These are phyloP conservation scores for Eragrostis nindensis DNA, from an alignment of 176 grass and related monocot species.

Conservation along the genomic window DNA sequence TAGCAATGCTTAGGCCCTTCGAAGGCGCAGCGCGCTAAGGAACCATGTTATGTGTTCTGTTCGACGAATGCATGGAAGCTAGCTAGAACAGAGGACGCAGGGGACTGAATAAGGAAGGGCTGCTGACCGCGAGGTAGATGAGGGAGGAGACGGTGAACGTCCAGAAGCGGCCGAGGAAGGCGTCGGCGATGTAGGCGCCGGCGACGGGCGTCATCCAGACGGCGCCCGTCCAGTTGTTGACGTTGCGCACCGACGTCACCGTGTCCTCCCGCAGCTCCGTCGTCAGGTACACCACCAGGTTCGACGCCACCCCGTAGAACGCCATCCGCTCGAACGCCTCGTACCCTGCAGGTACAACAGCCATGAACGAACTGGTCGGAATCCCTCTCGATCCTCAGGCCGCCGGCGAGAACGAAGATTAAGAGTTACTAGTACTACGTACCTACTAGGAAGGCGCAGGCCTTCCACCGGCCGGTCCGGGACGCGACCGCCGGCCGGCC, in stretches of 20 bases:
- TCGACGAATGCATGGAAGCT: neutral
- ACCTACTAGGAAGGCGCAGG: constrained; percentile 83
- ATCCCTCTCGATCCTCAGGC: no score
- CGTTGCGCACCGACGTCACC: constrained; percentile 71
- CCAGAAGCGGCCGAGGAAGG: constrained; percentile 82
- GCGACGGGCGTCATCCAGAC: constrained; percentile 79
- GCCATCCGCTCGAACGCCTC: constrained; percentile 90
- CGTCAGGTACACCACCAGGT: constrained; percentile 84
- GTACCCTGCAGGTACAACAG: no score
- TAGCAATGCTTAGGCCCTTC: no score
- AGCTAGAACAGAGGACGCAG: neutral
- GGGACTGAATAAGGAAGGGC: no score
- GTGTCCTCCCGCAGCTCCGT: constrained; percentile 71
- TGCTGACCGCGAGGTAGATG: constrained; percentile 66
- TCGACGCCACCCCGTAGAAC: constrained; percentile 80
- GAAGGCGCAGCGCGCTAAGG: no score
- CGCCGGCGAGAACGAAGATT: no score
- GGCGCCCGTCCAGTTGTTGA: constrained; percentile 78
- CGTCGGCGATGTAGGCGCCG: constrained; percentile 77
- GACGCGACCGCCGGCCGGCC: constrained; percentile 59
- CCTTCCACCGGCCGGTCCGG: constrained; percentile 70
- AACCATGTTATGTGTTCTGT: no score
- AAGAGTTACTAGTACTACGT: neutral
- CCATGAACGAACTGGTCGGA: no score
- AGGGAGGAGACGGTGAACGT: constrained; percentile 83